These are phyloP conservation scores for Huntiella bhutanensis DNA, from an alignment of 2,329 filamentous ascomycete species.

Conservation along the genomic window DNA sequence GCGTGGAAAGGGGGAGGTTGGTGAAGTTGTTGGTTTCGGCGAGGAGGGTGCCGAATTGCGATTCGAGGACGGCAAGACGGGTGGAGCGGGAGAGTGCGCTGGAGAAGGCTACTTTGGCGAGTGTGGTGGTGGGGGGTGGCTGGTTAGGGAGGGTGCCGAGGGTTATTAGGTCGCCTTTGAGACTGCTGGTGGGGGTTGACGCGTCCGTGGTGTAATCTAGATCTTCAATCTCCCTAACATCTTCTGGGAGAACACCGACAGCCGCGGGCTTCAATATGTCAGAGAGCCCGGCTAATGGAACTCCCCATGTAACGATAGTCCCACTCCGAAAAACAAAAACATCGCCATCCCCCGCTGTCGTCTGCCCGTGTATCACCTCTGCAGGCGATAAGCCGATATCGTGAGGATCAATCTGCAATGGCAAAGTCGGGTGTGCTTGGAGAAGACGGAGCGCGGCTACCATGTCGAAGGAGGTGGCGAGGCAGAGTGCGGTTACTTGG, in stretches of 20 bases:
- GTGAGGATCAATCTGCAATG: slow-evolving; percentile 43
- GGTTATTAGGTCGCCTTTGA: slow-evolving; percentile 76
- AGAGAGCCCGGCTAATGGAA: slow-evolving; percentile 59
- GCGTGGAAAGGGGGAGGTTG: slow-evolving; percentile 47
- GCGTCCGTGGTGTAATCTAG: slow-evolving; percentile 70
- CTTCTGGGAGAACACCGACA: slow-evolving; percentile 47
- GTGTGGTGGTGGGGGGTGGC: slow-evolving; percentile 24
- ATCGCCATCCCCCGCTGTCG: slow-evolving; percentile 49
- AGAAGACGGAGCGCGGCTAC: slow-evolving; percentile 37
- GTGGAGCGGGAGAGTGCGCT: slow-evolving; percentile 83
- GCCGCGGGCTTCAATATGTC: slow-evolving; percentile 58
- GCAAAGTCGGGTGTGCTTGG: slow-evolving; percentile 25
- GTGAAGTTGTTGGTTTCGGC: slow-evolving; percentile 71
- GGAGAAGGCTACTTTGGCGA: slow-evolving; percentile 92
- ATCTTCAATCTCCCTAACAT: slow-evolving; percentile 67
- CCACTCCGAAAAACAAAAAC: slow-evolving; percentile 93
- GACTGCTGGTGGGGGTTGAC: slow-evolving; percentile 50
- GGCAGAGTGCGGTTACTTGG: slow-evolving; percentile 37
- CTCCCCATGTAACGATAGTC: slow-evolving; percentile 79
- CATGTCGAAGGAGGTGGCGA: slow-evolving; percentile 48
- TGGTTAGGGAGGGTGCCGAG: slow-evolving; percentile 42
- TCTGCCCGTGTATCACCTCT: slow-evolving; percentile 44
- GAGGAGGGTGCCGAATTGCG: slow-evolving; percentile 64
- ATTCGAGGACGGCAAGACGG: slow-evolving; percentile 83
- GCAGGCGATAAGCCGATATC: slow-evolving; percentile 38